These are phyloP conservation scores for Talaromyces sp. DNA, from an alignment of 2,329 filamentous ascomycete genomes.

Conservation along the genomic window DNA sequence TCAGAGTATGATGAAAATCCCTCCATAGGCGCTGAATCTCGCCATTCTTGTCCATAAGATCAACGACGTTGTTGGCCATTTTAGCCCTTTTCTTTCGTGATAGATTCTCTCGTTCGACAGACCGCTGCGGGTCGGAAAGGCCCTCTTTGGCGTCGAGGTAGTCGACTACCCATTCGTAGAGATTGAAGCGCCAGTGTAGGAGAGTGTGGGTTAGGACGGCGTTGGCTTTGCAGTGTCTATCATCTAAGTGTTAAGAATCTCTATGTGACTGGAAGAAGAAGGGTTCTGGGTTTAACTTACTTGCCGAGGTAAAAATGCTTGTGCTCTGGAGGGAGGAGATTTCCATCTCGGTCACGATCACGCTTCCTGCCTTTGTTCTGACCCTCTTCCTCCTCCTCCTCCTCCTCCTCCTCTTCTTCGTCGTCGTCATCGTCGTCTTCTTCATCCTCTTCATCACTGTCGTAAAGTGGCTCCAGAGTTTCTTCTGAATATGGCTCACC, in stretches of 20 bases:
- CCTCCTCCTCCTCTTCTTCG: not conserved
- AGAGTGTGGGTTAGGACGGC: conserved; percentile 67
- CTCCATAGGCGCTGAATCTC: conserved; percentile 58
- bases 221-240: conserved; percentile 54
- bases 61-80: conserved; percentile 59
- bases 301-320: conserved; percentile 50
- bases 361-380: not conserved
- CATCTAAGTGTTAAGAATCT: not conserved
- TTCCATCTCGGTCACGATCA: conserved; percentile 28
- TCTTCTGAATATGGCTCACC: conserved; percentile 62
- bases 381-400: not conserved
- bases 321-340: conserved; percentile 38
- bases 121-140: conserved; percentile 47
- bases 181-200: conserved; percentile 68
- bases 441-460: conserved; percentile 27
- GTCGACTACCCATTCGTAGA: conserved; percentile 66
- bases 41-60: conserved; percentile 56
- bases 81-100: conserved; percentile 54
- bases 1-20: conserved; percentile 60
- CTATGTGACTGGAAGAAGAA: not conserved
- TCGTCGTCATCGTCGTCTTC: not conserved
- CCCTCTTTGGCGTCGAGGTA: conserved; percentile 53
- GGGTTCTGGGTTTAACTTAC: conserved; percentile 22
- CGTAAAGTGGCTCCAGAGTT: conserved; percentile 59
- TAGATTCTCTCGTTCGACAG: conserved; percentile 58